Base-by-base conservation (phyloP, 345 rosid species). In the Populus deltoides region DNA sequence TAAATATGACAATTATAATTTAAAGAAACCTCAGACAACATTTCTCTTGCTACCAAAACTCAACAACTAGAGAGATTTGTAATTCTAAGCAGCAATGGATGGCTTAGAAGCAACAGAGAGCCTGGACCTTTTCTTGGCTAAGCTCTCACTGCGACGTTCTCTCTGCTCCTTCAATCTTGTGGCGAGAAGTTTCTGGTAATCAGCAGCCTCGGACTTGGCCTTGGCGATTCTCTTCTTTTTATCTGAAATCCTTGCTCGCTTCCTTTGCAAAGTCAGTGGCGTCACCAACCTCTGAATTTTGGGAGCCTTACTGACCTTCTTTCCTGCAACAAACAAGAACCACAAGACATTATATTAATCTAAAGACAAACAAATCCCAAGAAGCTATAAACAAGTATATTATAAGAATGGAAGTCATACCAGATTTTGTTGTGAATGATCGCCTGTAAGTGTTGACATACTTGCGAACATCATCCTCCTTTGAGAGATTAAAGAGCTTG, bases 361-460 rank as follows among this genome's bases (percentile, higher is more conserved):
- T 9, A 1, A 59, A 10, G 65, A 13, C 27, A 1, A 59, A 59
- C 65, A 59, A 59, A 4, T n/a, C 65, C 65, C 65, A 59, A n/a
- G 13, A 59, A 59, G 29, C 65, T 35, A 24, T 35, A 36, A 57
- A 57, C 3, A 29, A 47, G 24, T 57, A 24, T 12, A 36, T 38
- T 33, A 70, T 24, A 25, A 43, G 3, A 63, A 65, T 20, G 2
- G 17, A 5, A 41, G 29, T 1, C 18, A 29, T 11, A 91, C 97
- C 97, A 74, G 90, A 20, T 85, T 93, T 93, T 71, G 88, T 89
- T 4, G 92, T 91, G 86, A 93, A 92, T 12, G 90, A 80, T 78
- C 97, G 82, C 68, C 95, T 88, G 89, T 92, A 92, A 33, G 94
- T 92, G 86, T 92, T 92, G 79, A 92, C 93, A 16, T 91, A 92